Percentiles rank a stretch among this genome's conserved stretches.
phyloP scores from a whole-genome alignment of 2,329 filamentous ascomycete species.

The Hysterium pulicare region DNA sequence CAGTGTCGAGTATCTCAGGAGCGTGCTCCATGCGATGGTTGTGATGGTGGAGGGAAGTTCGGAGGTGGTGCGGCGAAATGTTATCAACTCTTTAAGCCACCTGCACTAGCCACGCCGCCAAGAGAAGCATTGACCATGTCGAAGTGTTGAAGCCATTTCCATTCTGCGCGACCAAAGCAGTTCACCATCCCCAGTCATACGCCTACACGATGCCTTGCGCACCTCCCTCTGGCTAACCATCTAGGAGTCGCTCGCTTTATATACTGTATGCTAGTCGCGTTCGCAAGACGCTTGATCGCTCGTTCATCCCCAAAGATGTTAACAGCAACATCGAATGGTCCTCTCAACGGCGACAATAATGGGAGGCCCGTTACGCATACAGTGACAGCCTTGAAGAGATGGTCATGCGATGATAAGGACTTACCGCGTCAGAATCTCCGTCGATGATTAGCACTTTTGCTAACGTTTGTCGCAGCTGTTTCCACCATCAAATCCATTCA shows the following conservation, averaged over 20 bases:
- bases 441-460: not conserved
- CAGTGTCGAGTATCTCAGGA: not conserved
- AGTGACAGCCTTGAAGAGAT: conserved; percentile 72
- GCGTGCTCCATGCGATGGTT: conserved; percentile 15
- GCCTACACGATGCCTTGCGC: not conserved
- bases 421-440: conserved; percentile 58
- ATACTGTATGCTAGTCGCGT: conserved; percentile 23
- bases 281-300: conserved; percentile 15
- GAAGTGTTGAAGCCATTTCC: too few species aligned
- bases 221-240: not conserved
- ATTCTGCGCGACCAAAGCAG: too few species aligned
- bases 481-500: conserved; percentile 76
- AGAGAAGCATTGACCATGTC: too few species aligned
- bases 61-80: conserved; percentile 16
- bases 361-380: conserved; percentile 47
- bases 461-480: conserved; percentile 44
- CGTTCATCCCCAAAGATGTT: conserved; percentile 30
- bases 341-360: conserved; percentile 14
- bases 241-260: not conserved
- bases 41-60: conserved; percentile 8
- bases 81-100: too few species aligned
- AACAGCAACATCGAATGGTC: conserved; percentile 24
- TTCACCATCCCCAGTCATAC: too few species aligned
- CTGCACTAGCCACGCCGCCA: too few species aligned
- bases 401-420: conserved; percentile 74